Base-by-base conservation (phyloP, 2,329 filamentous ascomycete species). In the Pseudocercospora fuligena region DNA sequence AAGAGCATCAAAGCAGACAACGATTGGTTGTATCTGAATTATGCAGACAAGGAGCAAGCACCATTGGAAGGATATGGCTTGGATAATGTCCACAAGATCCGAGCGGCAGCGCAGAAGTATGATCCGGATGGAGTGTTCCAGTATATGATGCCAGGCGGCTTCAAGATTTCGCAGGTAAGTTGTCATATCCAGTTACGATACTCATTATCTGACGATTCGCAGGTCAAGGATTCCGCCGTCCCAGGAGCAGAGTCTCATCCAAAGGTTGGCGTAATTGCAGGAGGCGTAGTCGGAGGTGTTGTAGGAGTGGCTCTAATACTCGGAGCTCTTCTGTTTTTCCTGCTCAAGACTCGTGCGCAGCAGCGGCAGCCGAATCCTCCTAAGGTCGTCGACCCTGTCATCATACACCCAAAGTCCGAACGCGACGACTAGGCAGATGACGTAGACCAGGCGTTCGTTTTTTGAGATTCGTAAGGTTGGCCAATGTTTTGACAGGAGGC, bases 61-160 rank as follows among this genome's bases (percentile, higher is more conserved):
- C 46, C 58, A 3, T 31, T 69, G 5, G 43, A 27, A 31, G 61
- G 66, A 14, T 69, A 69, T 49, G 67, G 67, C 12, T 27, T 36
- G 14, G 67, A 58, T 9, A 69, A 64, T 57, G 60, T 66, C 29
- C 33, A 60, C 40, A 57, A 61, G 29, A 60, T 69, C 31, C 33
- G 47, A 46, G 47, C 53, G 25, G 59, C 65, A 12, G 33, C 61
- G 25, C 46, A 46, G 19, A 65, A 36, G 29, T 67, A 67, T 47
- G 67, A 68, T 36, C 66, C 67, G 3, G 60, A 69, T 9, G 56
- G 53, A 9, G 36, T 69, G 21, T 68, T 69, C 27, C 59, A 68
- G 51, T 60, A 61, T 16, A 33, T 65, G 60, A 23, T 65, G 43
- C 67, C 67, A 16, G 67, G 67, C 49, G 62, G 61, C 5, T 66